Conservation (phyloP, 441 rosid genomes). For the Aleurites moluccanus region DNA sequence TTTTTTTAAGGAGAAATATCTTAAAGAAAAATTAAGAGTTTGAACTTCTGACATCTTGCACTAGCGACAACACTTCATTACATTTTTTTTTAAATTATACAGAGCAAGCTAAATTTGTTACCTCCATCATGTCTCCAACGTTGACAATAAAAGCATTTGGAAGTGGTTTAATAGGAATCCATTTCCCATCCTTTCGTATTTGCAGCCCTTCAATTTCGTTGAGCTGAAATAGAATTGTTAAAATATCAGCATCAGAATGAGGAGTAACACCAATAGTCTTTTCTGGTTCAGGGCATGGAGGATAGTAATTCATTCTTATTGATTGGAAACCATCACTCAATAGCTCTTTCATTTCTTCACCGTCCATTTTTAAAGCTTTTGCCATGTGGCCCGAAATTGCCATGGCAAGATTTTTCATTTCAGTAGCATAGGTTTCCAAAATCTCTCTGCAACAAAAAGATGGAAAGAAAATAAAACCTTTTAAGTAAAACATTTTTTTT, state of each 20-base stretch:
- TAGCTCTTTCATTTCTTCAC: neutral
- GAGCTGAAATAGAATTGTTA: neutral
- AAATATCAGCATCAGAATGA: neutral
- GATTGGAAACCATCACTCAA: neutral
- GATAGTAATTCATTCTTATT: slow-evolving; percentile 4
- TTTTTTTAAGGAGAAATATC: too few species aligned
- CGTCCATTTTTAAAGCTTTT: neutral
- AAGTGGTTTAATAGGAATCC: neutral
- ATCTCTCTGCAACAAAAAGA: neutral
- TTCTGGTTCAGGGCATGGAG: neutral
- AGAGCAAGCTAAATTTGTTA: neutral
- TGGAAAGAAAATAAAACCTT: neutral
- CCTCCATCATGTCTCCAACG: neutral
- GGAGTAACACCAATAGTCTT: neutral
- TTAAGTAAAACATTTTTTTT: neutral
- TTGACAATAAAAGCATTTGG: neutral
- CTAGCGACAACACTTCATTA: too few species aligned
- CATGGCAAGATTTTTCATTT: neutral
- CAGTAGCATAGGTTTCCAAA: neutral
- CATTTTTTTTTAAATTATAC: too few species aligned
- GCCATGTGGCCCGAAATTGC: neutral
- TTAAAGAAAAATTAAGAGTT: too few species aligned
- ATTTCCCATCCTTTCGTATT: neutral
- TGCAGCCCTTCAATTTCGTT: neutral
- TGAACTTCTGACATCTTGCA: too few species aligned